Percentiles rank a stretch among this genome's conserved stretches.
phyloP scores from a whole-genome alignment of 2,329 filamentous ascomycete species.

The Scedosporium dehoogii region DNA sequence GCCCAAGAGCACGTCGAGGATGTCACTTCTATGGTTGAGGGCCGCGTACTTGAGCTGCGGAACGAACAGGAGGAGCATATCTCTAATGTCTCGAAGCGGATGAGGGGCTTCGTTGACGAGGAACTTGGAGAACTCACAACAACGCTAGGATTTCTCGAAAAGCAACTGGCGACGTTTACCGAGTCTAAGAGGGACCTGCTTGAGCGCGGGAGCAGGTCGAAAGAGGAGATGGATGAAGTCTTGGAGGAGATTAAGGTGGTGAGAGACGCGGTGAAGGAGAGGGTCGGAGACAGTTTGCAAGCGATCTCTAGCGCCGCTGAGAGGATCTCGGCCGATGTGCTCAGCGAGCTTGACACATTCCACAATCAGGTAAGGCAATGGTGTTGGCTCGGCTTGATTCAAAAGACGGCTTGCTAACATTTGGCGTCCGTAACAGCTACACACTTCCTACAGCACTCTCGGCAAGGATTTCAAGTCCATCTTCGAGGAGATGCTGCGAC shows the following conservation, averaged over 20 bases:
- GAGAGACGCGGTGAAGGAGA: slow-evolving; percentile 76
- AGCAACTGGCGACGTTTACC: slow-evolving; percentile 58
- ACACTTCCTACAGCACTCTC: slow-evolving; percentile 72
- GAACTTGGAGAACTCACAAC: slow-evolving; percentile 63
- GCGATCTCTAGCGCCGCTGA: slow-evolving; percentile 76
- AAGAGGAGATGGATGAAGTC: slow-evolving; percentile 81
- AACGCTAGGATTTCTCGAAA: slow-evolving; percentile 60
- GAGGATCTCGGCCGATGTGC: slow-evolving; percentile 80
- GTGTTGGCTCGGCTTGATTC: slow-evolving; percentile 16
- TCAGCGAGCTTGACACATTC: slow-evolving; percentile 76
- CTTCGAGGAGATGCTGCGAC: slow-evolving; percentile 70
- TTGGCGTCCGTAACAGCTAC: slow-evolving; percentile 43
- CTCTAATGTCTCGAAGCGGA: slow-evolving; percentile 54
- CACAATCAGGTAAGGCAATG: slow-evolving; percentile 47
- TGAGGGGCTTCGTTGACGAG: slow-evolving; percentile 65
- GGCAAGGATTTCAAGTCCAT: slow-evolving; percentile 78
- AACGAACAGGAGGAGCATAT: slow-evolving; percentile 64
- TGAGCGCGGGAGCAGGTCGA: slow-evolving; percentile 57
- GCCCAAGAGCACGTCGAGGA: slow-evolving; percentile 67
- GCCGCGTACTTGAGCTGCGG: slow-evolving; percentile 63
- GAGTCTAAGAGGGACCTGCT: slow-evolving; percentile 59
- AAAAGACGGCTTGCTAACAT: not conserved
- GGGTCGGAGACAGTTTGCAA: slow-evolving; percentile 75
- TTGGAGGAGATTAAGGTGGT: slow-evolving; percentile 88
- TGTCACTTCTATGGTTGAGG: slow-evolving; percentile 68